Evolutionary conservation across 306 rosid species (phyloP).

Genomic region (Sophora flavescens): DNA sequence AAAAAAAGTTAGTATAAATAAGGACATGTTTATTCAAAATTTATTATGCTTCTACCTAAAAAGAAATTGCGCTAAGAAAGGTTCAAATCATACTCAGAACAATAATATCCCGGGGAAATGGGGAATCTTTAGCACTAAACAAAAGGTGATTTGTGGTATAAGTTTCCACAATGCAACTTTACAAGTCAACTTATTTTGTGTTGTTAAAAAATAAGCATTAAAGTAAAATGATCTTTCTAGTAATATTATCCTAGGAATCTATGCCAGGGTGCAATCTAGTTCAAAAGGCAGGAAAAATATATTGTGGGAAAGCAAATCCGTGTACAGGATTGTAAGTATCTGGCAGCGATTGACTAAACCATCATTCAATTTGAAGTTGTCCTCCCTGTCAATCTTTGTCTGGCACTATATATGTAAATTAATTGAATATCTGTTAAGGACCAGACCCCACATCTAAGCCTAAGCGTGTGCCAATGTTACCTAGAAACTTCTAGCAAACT

Average conservation of each 20-base stretch:
- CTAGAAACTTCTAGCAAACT: constrained; percentile 44
- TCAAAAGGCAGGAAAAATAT: constrained; percentile 24
- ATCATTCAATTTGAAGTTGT: constrained; percentile 15
- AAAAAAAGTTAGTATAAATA: too few relatives aligned
- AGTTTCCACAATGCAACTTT: constrained; percentile 36
- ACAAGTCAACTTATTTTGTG: constrained; percentile 46
- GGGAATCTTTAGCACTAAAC: background rate
- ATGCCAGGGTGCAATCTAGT: constrained; percentile 7
- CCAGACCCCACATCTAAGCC: constrained; percentile 30
- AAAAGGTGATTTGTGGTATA: constrained; percentile 28
- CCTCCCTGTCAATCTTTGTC: constrained; percentile 16
- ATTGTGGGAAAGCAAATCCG: constrained; percentile 29
- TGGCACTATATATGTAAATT: background rate
- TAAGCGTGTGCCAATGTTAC: constrained; percentile 34
- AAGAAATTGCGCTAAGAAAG: constrained; percentile 5
- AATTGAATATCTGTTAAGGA: background rate
- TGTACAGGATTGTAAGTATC: constrained; percentile 8
- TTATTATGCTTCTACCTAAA: background rate
- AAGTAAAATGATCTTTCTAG: constrained; percentile 15
- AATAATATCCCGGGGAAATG: constrained; percentile 15
- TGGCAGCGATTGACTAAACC: background rate
- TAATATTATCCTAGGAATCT: constrained; percentile 51
- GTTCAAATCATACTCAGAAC: background rate
- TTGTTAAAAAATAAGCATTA: constrained; percentile 20
- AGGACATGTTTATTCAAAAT: background rate